Percentiles rank a stretch among this genome's conserved stretches.
phyloP scores from a whole-genome alignment of 768 basidiomycete genomes.

The Sistotremastrum niveocremeum region DNA sequence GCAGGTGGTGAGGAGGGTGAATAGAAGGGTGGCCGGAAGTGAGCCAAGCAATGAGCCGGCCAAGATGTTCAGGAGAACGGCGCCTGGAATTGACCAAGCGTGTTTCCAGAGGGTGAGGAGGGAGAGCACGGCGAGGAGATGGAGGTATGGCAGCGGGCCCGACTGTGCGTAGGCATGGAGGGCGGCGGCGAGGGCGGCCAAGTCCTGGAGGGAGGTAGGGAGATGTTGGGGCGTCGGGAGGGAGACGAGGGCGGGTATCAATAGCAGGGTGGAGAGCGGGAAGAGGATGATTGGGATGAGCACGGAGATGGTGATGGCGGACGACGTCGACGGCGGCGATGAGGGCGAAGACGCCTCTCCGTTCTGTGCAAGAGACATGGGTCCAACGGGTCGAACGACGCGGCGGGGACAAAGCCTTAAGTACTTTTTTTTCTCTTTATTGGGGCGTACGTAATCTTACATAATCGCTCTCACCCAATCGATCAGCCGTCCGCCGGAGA shows the following conservation, averaged over 20 bases:
- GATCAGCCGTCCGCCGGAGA: slow-evolving; percentile 3
- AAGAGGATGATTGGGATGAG: slow-evolving; percentile 59
- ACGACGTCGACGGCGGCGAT: neutral
- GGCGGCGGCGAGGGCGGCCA: slow-evolving; percentile 61
- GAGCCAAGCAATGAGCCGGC: slow-evolving; percentile 82
- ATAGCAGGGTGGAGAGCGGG: slow-evolving; percentile 48
- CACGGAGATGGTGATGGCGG: slow-evolving; percentile 28
- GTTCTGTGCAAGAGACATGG: too few relatives aligned
- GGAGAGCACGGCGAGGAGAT: slow-evolving; percentile 73
- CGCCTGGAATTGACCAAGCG: slow-evolving; percentile 93
- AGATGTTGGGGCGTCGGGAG: slow-evolving; percentile 63
- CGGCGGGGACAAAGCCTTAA: neutral
- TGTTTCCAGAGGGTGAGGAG: slow-evolving; percentile 90
- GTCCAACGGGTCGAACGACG: neutral
- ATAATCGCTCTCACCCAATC: neutral
- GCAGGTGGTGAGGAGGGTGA: slow-evolving; percentile 75
- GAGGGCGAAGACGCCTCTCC: too few relatives aligned
- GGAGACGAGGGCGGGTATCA: slow-evolving; percentile 32
- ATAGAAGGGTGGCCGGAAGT: slow-evolving; percentile 61
- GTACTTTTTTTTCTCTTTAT: neutral
- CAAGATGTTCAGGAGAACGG: slow-evolving; percentile 79
- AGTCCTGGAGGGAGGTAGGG: slow-evolving; percentile 64
- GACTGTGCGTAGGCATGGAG: slow-evolving; percentile 69
- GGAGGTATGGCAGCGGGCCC: slow-evolving; percentile 46
- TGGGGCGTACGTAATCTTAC: neutral